Base-by-base conservation (phyloP, 805 yeast species). In the Osmozyma mogii region DNA sequence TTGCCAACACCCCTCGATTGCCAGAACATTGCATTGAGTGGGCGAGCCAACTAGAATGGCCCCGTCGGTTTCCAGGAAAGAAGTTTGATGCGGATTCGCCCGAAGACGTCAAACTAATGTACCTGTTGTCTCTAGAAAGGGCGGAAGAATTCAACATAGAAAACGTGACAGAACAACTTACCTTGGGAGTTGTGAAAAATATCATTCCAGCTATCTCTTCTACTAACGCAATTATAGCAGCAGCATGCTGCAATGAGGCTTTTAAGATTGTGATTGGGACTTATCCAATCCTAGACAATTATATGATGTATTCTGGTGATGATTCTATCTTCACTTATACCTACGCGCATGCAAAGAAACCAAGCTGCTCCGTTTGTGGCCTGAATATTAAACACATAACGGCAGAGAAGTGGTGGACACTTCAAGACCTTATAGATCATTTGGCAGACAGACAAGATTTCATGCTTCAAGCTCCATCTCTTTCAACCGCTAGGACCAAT, bases 1-100 rank as follows among this genome's bases (percentile, higher is more conserved):
- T 92, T 29, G 94, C 96, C 2, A 82, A 87, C 35, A 85, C 92
- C 6, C 97, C 97, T n/a, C 58, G 97, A 36, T 56, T 85, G 6
- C 92, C 96, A 0, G 96, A 88, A 44, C 97, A 89, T 54, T 87
- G 96, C 45, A 78, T 89, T 7, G 95, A 88, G 51, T 89, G 92
- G 81, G 87, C 89, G 1, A 73, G 75, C 35, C 78, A 76, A 18
- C 60, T 84, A 3, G 78, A 74, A 41, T 84, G 95, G 94, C 78
- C 78, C 1, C 54, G 62, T 27, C 38, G 41, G 3, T 68, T 68
- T 33, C 65, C 69, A 6, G 64, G 55, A 21, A 53, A 46, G 17
- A 60, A 58, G 31, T 70, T 82, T 32, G 87, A 87, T 48, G 68
- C 78, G 30, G 96, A 88, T 52, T 50, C 64, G 25, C 72, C 76